These are phyloP conservation scores for Boletus pseudo-olivaceus DNA, from an alignment of 768 basidiomycete genomes.

Conservation along the genomic window DNA sequence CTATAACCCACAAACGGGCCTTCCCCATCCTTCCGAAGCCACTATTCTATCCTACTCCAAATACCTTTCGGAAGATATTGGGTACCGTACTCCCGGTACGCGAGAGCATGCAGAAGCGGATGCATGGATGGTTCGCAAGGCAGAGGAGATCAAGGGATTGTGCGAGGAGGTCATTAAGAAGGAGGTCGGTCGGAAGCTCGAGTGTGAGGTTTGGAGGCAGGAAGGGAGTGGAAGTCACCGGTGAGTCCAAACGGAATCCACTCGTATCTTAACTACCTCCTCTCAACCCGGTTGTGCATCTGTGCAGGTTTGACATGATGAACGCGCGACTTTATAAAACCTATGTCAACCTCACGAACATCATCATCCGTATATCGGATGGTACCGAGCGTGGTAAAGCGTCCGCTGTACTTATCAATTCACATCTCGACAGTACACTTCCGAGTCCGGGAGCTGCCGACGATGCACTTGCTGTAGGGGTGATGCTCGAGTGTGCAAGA, in stretches of 20 bases:
- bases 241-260: slow-evolving; percentile 40
- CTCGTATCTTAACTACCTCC: background rate
- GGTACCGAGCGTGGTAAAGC: slow-evolving; percentile 69
- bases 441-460: slow-evolving; percentile 89
- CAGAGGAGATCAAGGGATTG: slow-evolving; percentile 52
- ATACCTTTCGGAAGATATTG: slow-evolving; percentile 79
- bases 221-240: slow-evolving; percentile 84
- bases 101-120: slow-evolving; percentile 84
- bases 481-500: slow-evolving; percentile 87
- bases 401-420: slow-evolving; percentile 82
- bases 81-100: slow-evolving; percentile 89
- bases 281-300: background rate
- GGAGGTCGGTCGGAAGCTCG: slow-evolving; percentile 51
- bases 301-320: slow-evolving; percentile 90
- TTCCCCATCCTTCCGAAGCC: slow-evolving; percentile 70
- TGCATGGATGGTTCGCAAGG: slow-evolving; percentile 72
- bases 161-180: slow-evolving; percentile 55
- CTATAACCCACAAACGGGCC: slow-evolving; percentile 48
- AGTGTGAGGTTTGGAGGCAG: slow-evolving; percentile 92
- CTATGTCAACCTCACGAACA: slow-evolving; percentile 84
- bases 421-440: slow-evolving; percentile 87
- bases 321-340: slow-evolving; percentile 77
- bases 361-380: slow-evolving; percentile 82
- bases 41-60: slow-evolving; percentile 62
- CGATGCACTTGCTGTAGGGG: slow-evolving; percentile 82